Base-by-base conservation (phyloP, 23 red algal genomes). In the Chondrus crispus region DNA sequence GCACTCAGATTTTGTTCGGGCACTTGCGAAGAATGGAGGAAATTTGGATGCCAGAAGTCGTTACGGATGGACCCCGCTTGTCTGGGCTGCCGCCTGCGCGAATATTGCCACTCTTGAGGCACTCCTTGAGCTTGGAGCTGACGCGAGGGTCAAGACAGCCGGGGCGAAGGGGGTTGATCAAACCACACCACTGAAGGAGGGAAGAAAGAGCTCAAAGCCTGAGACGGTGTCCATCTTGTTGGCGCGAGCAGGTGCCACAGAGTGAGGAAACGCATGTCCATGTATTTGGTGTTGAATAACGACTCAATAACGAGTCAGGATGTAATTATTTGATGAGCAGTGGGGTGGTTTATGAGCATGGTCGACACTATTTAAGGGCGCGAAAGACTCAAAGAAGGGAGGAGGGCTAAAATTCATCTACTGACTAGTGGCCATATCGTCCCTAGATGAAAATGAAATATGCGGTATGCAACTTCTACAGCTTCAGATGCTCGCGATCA, bases 11-110 rank as follows among this genome's bases (percentile, higher is more conserved):
- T 26, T 80, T 14, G 68, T 92, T 12, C 38, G 60, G 18, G 52
- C 35, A 13, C 33, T 84, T 22, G 52, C 42, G 0, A 18, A 57
- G 18, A 11, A 28, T 19, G 88, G 88, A 28, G 88, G 55, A 13
- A n/a, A 74, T 57, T 45, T 92, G 11, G 69, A 92, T 19, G 76
- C 74, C 12, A 9, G 57, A 51, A 84, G 81, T 26, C 29, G 29
- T 11, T 48, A 73, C 5, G 88, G 88, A 12, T 92, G 88, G 88
- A 92, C 88, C 19, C 88, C 88, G 3, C 57, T 92, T 2, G 18
- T 92, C 14, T 92, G 81, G 88, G 88, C 88, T 5, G 88, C 88
- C 24, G 88, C 88, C 12, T 84, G 30, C 29, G 88, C 79, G 16
- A 46, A 85, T 30, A 26, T 85, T 4, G 63, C 62, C 28, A 26